Evolutionary conservation across 2,329 filamentous ascomycete genomes (phyloP).

Genomic region (Penicillium griseofulvum): DNA sequence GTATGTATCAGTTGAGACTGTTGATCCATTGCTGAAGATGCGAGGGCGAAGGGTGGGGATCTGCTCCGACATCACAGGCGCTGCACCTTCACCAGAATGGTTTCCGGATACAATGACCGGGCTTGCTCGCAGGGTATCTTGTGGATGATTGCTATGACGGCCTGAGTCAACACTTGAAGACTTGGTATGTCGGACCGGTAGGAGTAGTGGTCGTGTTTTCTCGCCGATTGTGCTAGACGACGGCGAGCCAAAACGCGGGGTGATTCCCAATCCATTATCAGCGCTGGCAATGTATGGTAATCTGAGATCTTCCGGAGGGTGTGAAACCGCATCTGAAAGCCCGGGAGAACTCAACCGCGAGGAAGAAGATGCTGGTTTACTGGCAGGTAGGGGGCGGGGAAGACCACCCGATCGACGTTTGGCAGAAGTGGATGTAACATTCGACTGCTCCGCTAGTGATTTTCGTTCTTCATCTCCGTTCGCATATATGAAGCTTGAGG

Average conservation of each 20-base stretch:
- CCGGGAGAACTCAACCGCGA: slow-evolving; percentile 33
- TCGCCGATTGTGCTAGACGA: slow-evolving; percentile 21
- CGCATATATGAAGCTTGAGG: slow-evolving; percentile 39
- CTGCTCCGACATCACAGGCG: slow-evolving; percentile 26
- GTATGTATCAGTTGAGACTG: slow-evolving; percentile 39
- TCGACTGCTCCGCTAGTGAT: slow-evolving; percentile 21
- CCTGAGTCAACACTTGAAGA: slow-evolving; percentile 36
- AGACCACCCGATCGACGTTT: slow-evolving; percentile 34
- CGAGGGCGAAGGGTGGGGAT: slow-evolving; percentile 30
- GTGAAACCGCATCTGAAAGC: slow-evolving; percentile 24
- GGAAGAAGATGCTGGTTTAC: slow-evolving; percentile 26
- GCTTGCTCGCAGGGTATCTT: slow-evolving; percentile 30
- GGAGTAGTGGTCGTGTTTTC: slow-evolving; percentile 7
- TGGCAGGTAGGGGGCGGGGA: slow-evolving; percentile 22
- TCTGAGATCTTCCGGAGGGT: slow-evolving; percentile 24
- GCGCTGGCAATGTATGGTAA: slow-evolving; percentile 18
- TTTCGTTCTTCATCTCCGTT: slow-evolving; percentile 37
- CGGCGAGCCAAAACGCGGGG: slow-evolving; percentile 22
- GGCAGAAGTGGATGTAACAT: slow-evolving; percentile 11
- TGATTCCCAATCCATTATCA: slow-evolving; percentile 23
- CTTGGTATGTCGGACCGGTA: slow-evolving; percentile 29
- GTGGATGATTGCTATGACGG: slow-evolving; percentile 12
- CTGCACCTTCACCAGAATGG: slow-evolving; percentile 18
- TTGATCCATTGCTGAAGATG: slow-evolving; percentile 35
- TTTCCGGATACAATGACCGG: slow-evolving; percentile 32